Evolutionary conservation across 129 eudicot species (phyloP), one percentile per base, ranked within the genome.

Genomic region (Solidago caesia): DNA sequence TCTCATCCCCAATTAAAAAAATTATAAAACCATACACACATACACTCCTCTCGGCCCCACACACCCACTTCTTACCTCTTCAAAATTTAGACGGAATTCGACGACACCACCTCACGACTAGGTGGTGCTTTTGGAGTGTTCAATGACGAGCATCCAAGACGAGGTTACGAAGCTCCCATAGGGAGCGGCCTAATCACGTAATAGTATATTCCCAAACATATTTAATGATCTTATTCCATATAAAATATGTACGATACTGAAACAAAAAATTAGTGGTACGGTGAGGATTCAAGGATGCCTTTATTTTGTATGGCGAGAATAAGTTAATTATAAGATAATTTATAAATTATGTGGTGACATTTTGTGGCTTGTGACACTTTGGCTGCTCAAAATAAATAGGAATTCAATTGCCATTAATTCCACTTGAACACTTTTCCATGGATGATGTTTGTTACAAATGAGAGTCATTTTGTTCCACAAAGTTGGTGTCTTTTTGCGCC

Each of bases 401-500:
- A 53, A 53, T 53, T 1, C 21, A 53, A 53, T n/a, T 58, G 33
- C 9, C 64, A 58, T 21, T 21, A 21, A 21, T 58, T 58, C 64
- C 64, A 58, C 64, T 58, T 58, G 33, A 58, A 58, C 10, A 58
- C 64, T 21, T 58, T 58, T 58, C 64, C 64, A 58, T 57, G 63
- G 63, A 57, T 57, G 63, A 58, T 16, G 64, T 21, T 58, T 7
- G 9, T 5, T 16, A 16, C 33, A 57, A n/a, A 4, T 15, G 29
- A 58, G 64, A 58, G 64, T 58, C 39, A 58, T 16, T 58, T 58
- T 58, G 64, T 58, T 58, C 39, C 64, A 58, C 64, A 58, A 58
- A 58, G 11, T 15, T 21, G 64, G 39, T 58, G 64, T 58, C 64
- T 58, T 58, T 4, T 58, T 16, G 39, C 6, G 25, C 64, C 64